These are phyloP conservation scores for Fraxinus ornus DNA, from an alignment of 305 asterid genomes.

Conservation along the genomic window DNA sequence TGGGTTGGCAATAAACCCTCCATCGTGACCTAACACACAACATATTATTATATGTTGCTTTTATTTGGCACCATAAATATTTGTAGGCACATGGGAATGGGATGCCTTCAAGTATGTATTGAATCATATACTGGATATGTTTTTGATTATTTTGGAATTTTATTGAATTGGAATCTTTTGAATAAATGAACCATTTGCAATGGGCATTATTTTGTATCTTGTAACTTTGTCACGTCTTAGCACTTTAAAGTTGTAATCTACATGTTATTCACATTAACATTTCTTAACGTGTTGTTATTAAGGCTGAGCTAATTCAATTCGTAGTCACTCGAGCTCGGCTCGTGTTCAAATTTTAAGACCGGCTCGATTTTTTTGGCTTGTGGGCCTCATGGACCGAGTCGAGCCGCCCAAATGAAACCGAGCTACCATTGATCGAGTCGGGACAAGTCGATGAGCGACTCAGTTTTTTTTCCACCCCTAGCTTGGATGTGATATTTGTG, in stretches of 20 bases:
- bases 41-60: constrained; percentile 4
- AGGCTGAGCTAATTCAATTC: not conserved
- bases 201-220: not conserved
- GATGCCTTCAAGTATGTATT: not conserved
- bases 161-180: not conserved
- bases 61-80: not conserved
- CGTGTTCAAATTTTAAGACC: not conserved
- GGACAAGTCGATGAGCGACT: not conserved
- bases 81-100: not conserved
- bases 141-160: not conserved
- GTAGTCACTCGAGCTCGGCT: not conserved
- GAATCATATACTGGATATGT: not conserved
- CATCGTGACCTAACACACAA: constrained; percentile 36
- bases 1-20: constrained; percentile 14
- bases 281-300: not conserved
- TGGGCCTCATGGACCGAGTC: too few species aligned
- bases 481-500: not conserved
- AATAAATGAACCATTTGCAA: not conserved
- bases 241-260: not conserved
- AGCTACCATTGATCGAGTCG: not conserved
- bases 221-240: not conserved
- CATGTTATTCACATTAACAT: not conserved
- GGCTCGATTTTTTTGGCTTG: not conserved
- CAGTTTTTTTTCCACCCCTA: too few species aligned
- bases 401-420: not conserved